These are phyloP conservation scores for Pseudogymnoascus sp. DNA, from an alignment of 2,329 filamentous ascomycete genomes.

Conservation along the genomic window DNA sequence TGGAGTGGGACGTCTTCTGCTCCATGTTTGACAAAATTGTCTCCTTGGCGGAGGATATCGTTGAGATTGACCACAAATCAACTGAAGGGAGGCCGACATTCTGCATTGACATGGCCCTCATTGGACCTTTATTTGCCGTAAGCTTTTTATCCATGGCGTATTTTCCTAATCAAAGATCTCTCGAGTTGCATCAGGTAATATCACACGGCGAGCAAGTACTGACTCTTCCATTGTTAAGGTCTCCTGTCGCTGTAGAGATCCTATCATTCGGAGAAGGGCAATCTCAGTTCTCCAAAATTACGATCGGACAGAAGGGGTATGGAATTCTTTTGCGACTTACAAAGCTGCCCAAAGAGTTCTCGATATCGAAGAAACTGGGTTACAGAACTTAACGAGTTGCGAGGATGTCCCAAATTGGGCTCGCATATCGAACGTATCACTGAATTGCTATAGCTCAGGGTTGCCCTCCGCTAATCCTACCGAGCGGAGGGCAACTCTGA, in stretches of 20 bases:
- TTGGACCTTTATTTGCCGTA: not conserved
- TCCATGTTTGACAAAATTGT: not conserved
- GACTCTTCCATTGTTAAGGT: slow-evolving; percentile 57
- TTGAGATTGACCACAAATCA: slow-evolving; percentile 13
- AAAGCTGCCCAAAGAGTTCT: not conserved
- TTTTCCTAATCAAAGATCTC: not conserved
- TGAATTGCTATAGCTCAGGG: too few relatives aligned
- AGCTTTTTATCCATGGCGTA: not conserved
- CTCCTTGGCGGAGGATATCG: slow-evolving; percentile 14
- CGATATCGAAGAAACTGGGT: slow-evolving; percentile 4
- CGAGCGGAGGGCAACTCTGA: not conserved
- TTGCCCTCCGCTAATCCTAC: too few relatives aligned
- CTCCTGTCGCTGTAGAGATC: slow-evolving; percentile 56
- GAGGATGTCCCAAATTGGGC: slow-evolving; percentile 19
- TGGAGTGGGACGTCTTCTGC: not conserved
- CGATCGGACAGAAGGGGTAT: slow-evolving; percentile 60
- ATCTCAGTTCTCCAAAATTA: slow-evolving; percentile 54
- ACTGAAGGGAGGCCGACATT: not conserved
- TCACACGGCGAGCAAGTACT: slow-evolving; percentile 35
- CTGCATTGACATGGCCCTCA: not conserved
- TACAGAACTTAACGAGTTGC: slow-evolving; percentile 15
- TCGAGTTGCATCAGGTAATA: not conserved
- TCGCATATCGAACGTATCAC: not conserved
- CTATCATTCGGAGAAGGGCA: slow-evolving; percentile 49
- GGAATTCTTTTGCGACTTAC: slow-evolving; percentile 39